Evolutionary conservation across 139 green algal genomes (phyloP), one percentile per base, ranked within the genome.

Genomic region (Chlorella sp.): DNA sequence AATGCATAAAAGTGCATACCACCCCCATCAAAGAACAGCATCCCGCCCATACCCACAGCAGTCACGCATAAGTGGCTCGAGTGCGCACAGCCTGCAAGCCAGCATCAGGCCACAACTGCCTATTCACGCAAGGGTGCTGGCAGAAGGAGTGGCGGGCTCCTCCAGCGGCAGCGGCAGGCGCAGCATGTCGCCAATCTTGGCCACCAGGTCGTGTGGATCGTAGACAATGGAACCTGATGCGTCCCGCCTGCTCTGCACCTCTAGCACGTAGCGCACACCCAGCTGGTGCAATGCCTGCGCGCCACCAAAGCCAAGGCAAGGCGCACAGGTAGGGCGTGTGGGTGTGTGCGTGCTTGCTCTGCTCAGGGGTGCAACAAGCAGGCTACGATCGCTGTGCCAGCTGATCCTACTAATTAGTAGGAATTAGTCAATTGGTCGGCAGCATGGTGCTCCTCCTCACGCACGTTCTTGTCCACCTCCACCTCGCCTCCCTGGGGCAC

Each of bases 171-270:
- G 32, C 22, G 33, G 33, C 27, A 76, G 31, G 26, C 55, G 6
- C 42, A 91, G 70, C 29, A 92, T 81, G 0, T 78, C 66, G 0
- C 73, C 73, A 29, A 97, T 84, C 1, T 77, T 79, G 0, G 76
- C 62, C 29, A 96, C 91, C 27, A 97, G 77, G 6, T 85, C 84
- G 5, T 80, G 82, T 5, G 89, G 78, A 3, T 94, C 84, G 65
- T 87, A 97, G 24, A 87, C 51, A 6, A 82, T 76, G 31, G 60
- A 3, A 50, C 71, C 69, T 1, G 29, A 65, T 2, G 62, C 29
- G 59, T 86, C 80, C 23, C 14, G 27, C 2, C 68, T 50, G 5
- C 70, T 76, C 1, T 84, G 82, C 78, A 96, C 93, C 74, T 91
- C 80, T 29, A 92, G 24, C 0, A 97, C 80, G 5, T 83, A 73